Percentiles rank a stretch among this genome's conserved stretches.
These are phyloP conservation scores for Lycium ferocissimum DNA, from an alignment of 257 asterid genomes.

Conservation along the genomic window DNA sequence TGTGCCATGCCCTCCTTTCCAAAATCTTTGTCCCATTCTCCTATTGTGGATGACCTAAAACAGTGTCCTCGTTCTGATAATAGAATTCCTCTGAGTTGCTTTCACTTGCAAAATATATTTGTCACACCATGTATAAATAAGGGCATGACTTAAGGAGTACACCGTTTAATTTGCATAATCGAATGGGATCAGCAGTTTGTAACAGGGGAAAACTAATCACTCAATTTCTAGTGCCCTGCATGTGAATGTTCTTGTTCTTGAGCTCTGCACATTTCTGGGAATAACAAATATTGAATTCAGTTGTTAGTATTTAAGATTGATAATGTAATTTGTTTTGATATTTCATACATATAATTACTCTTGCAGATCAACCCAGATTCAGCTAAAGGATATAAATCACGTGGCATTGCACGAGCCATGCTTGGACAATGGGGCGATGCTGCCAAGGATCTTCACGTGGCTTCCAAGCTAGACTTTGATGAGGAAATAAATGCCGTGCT, in stretches of 20 bases:
- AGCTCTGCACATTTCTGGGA: background rate
- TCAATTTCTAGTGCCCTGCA: background rate
- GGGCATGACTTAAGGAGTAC: background rate
- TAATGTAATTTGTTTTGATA: background rate
- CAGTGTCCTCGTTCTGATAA: background rate
- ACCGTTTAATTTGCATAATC: background rate
- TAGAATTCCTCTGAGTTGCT: background rate
- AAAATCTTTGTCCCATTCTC: background rate
- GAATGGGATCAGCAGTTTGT: background rate
- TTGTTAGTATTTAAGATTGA: background rate
- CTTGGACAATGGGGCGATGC: slow-evolving; percentile 96
- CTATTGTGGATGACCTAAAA: background rate
- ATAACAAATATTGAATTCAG: background rate
- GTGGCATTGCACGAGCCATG: slow-evolving; percentile 91
- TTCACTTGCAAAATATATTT: background rate
- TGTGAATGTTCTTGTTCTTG: background rate
- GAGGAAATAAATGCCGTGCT: slow-evolving; percentile 89
- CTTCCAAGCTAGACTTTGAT: slow-evolving; percentile 91
- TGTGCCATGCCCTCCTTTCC: background rate
- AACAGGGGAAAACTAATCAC: background rate
- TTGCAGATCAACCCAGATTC: slow-evolving; percentile 94
- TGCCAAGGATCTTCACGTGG: slow-evolving; percentile 91
- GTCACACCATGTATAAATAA: background rate
- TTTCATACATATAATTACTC: slow-evolving; percentile 2
- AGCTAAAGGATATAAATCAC: slow-evolving; percentile 97